Conservation (phyloP, 768 basidiomycete genomes). For the Mycena kentingensis region DNA sequence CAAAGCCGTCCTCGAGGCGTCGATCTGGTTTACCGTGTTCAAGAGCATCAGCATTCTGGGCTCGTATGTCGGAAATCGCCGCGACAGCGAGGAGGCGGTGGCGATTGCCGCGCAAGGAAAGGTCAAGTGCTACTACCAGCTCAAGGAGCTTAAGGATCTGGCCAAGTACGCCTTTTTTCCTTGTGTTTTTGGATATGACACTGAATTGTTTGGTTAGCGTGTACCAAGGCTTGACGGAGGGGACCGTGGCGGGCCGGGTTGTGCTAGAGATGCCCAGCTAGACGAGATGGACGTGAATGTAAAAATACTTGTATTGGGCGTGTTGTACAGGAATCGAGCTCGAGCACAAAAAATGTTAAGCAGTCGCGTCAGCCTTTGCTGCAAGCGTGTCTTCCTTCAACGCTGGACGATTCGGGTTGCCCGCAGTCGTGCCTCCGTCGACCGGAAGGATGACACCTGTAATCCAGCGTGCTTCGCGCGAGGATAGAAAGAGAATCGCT, state of each 20-base stretch:
- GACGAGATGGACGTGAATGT: constrained; percentile 3
- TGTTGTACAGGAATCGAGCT: too few relatives aligned
- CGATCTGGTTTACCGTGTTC: constrained; percentile 72
- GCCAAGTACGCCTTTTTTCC: constrained; percentile 39
- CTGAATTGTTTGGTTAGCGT: constrained; percentile 28
- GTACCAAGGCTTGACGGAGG: constrained; percentile 43
- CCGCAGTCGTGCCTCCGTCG: constrained; percentile 43
- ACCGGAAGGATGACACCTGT: constrained; percentile 43
- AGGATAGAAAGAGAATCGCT: constrained; percentile 38
- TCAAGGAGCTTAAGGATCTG: constrained; percentile 53
- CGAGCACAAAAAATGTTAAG: too few relatives aligned
- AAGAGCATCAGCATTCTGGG: constrained; percentile 63
- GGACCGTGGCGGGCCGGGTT: constrained; percentile 52
- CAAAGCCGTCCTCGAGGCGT: constrained; percentile 56
- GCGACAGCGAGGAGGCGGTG: constrained; percentile 82
- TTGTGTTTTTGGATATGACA: constrained; percentile 4
- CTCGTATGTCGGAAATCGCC: constrained; percentile 68
- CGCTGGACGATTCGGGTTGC: constrained; percentile 15
- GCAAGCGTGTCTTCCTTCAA: constrained; percentile 12
- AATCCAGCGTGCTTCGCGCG: constrained; percentile 47
- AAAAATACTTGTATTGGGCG: neutral
- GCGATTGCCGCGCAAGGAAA: constrained; percentile 71
- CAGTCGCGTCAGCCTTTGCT: too few relatives aligned
- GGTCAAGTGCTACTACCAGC: constrained; percentile 59
- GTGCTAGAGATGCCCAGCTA: constrained; percentile 42